These are phyloP conservation scores for Cymbopogon flexuosus DNA, from an alignment of 202 grass and related monocot genomes.

Conservation along the genomic window DNA sequence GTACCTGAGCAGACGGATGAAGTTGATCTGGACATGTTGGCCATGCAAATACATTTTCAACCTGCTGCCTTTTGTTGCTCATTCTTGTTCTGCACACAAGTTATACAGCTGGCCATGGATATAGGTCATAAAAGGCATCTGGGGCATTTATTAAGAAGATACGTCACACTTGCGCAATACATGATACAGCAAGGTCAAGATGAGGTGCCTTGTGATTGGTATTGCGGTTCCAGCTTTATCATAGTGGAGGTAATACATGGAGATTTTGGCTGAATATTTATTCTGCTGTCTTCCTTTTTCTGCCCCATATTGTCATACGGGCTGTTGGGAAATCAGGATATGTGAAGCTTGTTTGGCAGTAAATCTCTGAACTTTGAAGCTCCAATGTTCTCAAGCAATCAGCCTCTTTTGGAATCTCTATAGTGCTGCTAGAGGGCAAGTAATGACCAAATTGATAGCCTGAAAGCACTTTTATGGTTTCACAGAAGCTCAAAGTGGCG, in stretches of 20 bases:
- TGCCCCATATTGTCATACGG: background rate
- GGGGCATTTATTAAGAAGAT: constrained; percentile 10
- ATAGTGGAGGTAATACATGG: background rate
- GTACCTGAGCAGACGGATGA: constrained; percentile 1
- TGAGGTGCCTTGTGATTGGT: constrained; percentile 3
- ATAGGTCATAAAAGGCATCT: background rate
- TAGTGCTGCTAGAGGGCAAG: background rate
- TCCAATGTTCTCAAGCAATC: constrained; percentile 9
- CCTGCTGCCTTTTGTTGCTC: background rate
- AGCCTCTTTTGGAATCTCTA: background rate
- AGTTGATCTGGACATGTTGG: constrained; percentile 1
- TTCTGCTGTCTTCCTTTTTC: background rate
- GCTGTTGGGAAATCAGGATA: background rate
- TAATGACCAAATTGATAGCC: background rate
- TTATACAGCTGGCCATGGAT: background rate
- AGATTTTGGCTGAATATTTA: constrained; percentile 14
- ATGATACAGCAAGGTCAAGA: background rate
- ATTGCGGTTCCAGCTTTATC: constrained; percentile 1
- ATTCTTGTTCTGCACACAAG: background rate
- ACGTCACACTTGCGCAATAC: background rate
- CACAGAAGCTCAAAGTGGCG: constrained; percentile 9
- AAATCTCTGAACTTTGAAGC: constrained; percentile 7
- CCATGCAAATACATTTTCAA: constrained; percentile 4
- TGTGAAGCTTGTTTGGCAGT: background rate
- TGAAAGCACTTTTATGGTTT: constrained; percentile 29